Conservation (phyloP, 257 asterid species). For the Pogostemon cablin region DNA sequence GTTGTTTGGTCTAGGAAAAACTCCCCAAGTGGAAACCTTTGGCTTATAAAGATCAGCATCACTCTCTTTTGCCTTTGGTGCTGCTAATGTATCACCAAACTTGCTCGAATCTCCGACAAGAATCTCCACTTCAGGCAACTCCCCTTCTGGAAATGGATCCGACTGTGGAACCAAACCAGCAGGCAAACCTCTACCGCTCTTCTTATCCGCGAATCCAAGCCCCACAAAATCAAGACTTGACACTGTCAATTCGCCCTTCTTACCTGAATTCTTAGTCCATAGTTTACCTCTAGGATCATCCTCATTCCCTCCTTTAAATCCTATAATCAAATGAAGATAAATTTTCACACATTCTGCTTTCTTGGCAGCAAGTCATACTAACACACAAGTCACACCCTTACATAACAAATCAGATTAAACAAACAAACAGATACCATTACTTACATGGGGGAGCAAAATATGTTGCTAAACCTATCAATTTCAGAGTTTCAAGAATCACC, state of each 20-base stretch:
- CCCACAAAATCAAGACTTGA: conserved; percentile 86
- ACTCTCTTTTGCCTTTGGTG: conserved; percentile 41
- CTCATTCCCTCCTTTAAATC: conserved; percentile 42
- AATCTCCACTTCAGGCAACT: conserved; percentile 79
- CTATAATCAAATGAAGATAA: conserved; percentile 38
- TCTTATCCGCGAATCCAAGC: conserved; percentile 82
- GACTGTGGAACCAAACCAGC: conserved; percentile 70
- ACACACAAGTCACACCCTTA: background rate
- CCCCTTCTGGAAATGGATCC: conserved; percentile 64
- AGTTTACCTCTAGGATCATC: conserved; percentile 33
- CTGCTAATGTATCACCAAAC: conserved; percentile 48
- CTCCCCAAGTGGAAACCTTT: conserved; percentile 97
- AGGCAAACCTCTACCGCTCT: conserved; percentile 67
- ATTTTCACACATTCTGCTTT: conserved; percentile 15
- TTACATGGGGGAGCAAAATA: too few species aligned
- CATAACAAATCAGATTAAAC: too few species aligned
- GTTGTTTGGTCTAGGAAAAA: conserved; percentile 86
- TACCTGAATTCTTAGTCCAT: conserved; percentile 31
- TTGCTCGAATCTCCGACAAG: conserved; percentile 75
- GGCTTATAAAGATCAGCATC: conserved; percentile 70
- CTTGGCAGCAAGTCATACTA: conserved; percentile 4
- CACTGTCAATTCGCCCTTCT: conserved; percentile 49
- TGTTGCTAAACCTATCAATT: too few species aligned
- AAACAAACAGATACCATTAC: too few species aligned
- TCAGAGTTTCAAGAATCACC: background rate